These are phyloP conservation scores for Fusarium sp. DNA, from an alignment of 2,329 filamentous ascomycete species.

Conservation along the genomic window DNA sequence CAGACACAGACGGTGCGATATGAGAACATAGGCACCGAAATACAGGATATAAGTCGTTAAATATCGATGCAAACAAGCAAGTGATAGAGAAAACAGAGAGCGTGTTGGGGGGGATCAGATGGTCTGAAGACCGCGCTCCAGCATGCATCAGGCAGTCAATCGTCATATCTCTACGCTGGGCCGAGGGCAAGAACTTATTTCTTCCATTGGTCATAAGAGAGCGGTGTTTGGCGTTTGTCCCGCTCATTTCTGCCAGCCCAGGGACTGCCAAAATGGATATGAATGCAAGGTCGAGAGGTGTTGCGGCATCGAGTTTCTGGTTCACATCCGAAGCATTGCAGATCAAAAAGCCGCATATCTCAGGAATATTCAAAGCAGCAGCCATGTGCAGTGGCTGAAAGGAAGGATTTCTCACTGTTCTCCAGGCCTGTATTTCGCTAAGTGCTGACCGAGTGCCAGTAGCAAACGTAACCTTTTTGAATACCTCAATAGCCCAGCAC, in stretches of 20 bases:
- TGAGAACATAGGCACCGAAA: rapidly evolving
- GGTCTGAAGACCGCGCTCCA: neutral
- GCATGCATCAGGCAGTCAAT: neutral
- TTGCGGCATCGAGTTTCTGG: rapidly evolving
- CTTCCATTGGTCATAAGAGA: neutral
- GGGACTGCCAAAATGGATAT: neutral
- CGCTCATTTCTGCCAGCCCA: neutral
- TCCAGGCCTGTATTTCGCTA: neutral
- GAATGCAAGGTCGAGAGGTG: neutral
- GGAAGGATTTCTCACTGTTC: rapidly evolving
- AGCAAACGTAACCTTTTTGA: neutral
- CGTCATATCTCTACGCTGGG: neutral
- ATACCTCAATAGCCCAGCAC: neutral
- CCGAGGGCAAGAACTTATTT: neutral
- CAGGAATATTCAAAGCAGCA: constrained; percentile 4
- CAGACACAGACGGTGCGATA: rapidly evolving
- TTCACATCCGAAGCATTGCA: neutral
- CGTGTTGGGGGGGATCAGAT: neutral
- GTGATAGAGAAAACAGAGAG: neutral
- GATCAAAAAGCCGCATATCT: constrained; percentile 10
- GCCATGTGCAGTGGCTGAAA: constrained; percentile 18
- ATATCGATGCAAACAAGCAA: neutral
- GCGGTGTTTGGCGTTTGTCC: rapidly evolving
- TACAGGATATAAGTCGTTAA: neutral
- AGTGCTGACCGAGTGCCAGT: neutral